These are phyloP conservation scores for Botrytis paeoniae DNA, from an alignment of 2,329 filamentous ascomycete genomes.

Conservation along the genomic window DNA sequence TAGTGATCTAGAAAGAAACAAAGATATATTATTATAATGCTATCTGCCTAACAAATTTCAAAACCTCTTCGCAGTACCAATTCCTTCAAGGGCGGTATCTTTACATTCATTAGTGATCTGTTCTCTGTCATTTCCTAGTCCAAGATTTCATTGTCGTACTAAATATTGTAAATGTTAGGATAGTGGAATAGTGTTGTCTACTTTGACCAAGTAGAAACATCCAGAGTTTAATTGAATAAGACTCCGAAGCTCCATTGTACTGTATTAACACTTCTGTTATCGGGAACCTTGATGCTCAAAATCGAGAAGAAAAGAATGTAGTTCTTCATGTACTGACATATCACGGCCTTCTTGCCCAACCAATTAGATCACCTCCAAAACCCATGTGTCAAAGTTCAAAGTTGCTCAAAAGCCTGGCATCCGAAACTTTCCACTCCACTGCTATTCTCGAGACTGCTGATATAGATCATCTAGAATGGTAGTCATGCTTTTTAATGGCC, in stretches of 20 bases:
- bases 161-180: background rate
- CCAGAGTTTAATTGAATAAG: background rate
- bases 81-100: background rate
- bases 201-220: background rate
- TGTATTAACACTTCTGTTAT: background rate
- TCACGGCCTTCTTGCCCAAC: background rate
- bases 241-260: background rate
- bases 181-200: background rate
- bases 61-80: background rate
- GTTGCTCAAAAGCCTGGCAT: background rate
- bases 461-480: slow-evolving; percentile 19
- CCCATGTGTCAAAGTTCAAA: background rate
- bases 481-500: slow-evolving; percentile 29
- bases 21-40: background rate
- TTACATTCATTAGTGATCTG: background rate
- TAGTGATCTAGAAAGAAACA: background rate
- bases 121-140: background rate
- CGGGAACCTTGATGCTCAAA: background rate
- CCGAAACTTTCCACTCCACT: background rate
- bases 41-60: background rate
- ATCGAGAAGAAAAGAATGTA: background rate
- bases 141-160: background rate
- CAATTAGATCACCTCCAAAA: background rate
- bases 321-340: background rate
- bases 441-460: background rate